Evolutionary conservation across 352 stramenopile species (phyloP).

Genomic region (Peronospora destructor): DNA sequence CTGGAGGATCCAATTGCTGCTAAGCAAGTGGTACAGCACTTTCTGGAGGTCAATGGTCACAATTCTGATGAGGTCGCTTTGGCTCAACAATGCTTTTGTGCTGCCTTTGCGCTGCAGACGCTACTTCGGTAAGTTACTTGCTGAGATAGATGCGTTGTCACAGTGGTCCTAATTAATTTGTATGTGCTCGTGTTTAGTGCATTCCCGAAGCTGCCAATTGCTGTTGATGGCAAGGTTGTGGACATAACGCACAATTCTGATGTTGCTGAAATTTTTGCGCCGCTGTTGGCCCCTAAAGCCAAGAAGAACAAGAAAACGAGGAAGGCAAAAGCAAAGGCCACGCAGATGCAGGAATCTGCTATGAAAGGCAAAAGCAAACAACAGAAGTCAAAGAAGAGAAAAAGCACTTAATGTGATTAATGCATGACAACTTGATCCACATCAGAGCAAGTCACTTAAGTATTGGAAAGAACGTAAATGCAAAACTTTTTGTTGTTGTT

Average conservation of each 20-base stretch:
- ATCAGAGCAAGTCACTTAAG: slow-evolving; percentile 15
- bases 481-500: slow-evolving; percentile 15
- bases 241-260: slow-evolving; percentile 42
- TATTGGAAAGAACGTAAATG: slow-evolving; percentile 8
- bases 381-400: slow-evolving; percentile 43
- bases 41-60: slow-evolving; percentile 56
- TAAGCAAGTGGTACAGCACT: slow-evolving; percentile 38
- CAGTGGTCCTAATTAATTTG: slow-evolving; percentile 3
- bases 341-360: slow-evolving; percentile 15
- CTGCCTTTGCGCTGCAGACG: slow-evolving; percentile 71
- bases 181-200: slow-evolving; percentile 27
- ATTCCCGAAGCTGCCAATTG: slow-evolving; percentile 50
- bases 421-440: slow-evolving; percentile 22
- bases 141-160: background rate
- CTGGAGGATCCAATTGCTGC: slow-evolving; percentile 42
- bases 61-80: slow-evolving; percentile 25
- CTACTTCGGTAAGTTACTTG: slow-evolving; percentile 38
- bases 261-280: slow-evolving; percentile 35
- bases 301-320: slow-evolving; percentile 33
- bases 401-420: slow-evolving; percentile 22
- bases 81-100: slow-evolving; percentile 71
- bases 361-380: slow-evolving; percentile 34
- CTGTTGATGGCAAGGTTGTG: slow-evolving; percentile 37
- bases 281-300: slow-evolving; percentile 33
- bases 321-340: background rate